These are phyloP conservation scores for Scleroderma bovista DNA, from an alignment of 768 basidiomycete genomes.

Conservation along the genomic window DNA sequence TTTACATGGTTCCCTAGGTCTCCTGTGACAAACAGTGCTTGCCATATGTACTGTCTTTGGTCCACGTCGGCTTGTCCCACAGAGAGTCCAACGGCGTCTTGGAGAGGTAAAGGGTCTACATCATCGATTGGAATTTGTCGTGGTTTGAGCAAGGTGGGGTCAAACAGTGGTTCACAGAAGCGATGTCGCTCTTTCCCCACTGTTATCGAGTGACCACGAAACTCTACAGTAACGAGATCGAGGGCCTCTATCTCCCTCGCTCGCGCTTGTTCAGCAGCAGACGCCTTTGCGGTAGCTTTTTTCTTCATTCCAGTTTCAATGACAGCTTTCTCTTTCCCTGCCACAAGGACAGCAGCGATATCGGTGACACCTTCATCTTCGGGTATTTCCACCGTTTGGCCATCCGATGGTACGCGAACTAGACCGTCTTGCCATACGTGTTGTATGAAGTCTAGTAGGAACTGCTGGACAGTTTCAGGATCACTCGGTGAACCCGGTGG, in stretches of 20 bases:
- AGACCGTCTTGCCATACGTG: constrained; percentile 60
- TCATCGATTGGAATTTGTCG: constrained; percentile 20
- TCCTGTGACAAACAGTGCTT: constrained; percentile 77
- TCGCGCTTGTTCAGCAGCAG: constrained; percentile 75
- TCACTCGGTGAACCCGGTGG: constrained; percentile 45
- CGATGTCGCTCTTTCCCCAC: constrained; percentile 86
- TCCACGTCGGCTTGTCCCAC: constrained; percentile 59
- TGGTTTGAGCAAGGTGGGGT: constrained; percentile 52
- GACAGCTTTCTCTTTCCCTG: constrained; percentile 86
- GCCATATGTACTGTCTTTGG: constrained; percentile 68
- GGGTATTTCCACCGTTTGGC: constrained; percentile 52
- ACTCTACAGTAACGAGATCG: constrained; percentile 74
- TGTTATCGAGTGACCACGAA: constrained; percentile 64
- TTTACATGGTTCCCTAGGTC: constrained; percentile 66
- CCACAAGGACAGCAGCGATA: constrained; percentile 84
- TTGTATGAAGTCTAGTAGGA: constrained; percentile 58
- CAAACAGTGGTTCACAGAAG: constrained; percentile 87
- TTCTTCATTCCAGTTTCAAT: constrained; percentile 84
- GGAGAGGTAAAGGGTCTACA: constrained; percentile 40
- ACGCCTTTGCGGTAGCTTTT: constrained; percentile 62
- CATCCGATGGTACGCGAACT: constrained; percentile 68
- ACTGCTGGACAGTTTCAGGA: constrained; percentile 41
- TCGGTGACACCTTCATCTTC: constrained; percentile 88
- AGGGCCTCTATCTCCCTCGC: constrained; percentile 79
- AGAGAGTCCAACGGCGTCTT: constrained; percentile 61